Conservation (phyloP, 257 asterid genomes). For the Solanum megistacrolobum region DNA sequence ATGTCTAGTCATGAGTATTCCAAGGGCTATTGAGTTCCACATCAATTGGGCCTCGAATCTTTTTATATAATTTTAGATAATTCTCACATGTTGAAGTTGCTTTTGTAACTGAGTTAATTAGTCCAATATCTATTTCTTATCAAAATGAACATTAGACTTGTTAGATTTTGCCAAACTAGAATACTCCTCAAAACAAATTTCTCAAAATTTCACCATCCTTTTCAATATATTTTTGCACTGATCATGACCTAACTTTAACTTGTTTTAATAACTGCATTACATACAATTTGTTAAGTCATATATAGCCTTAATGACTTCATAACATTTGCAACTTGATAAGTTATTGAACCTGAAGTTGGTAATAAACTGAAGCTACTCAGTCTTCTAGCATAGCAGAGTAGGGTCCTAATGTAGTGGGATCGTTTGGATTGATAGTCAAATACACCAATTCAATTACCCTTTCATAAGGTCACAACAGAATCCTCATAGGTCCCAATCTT, state of each 20-base stretch:
- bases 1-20: too few relatives aligned
- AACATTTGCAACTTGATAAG: too few relatives aligned
- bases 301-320: not conserved
- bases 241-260: not conserved
- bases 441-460: not conserved
- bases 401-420: not conserved
- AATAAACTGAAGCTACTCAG: not conserved
- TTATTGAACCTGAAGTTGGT: too few relatives aligned
- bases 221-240: not conserved
- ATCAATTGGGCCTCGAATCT: not conserved
- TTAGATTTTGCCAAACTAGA: too few relatives aligned
- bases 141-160: not conserved
- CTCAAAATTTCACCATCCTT: not conserved
- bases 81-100: not conserved
- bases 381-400: not conserved
- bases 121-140: not conserved
- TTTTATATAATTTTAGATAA: not conserved
- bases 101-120: not conserved
- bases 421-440: not conserved
- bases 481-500: not conserved
- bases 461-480: not conserved
- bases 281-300: not conserved
- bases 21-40: not conserved
- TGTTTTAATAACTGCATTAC: not conserved
- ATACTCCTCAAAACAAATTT: not conserved